These are phyloP conservation scores for Fomitopsis betulina DNA, from an alignment of 1,284 basidiomycete genomes.

Conservation along the genomic window DNA sequence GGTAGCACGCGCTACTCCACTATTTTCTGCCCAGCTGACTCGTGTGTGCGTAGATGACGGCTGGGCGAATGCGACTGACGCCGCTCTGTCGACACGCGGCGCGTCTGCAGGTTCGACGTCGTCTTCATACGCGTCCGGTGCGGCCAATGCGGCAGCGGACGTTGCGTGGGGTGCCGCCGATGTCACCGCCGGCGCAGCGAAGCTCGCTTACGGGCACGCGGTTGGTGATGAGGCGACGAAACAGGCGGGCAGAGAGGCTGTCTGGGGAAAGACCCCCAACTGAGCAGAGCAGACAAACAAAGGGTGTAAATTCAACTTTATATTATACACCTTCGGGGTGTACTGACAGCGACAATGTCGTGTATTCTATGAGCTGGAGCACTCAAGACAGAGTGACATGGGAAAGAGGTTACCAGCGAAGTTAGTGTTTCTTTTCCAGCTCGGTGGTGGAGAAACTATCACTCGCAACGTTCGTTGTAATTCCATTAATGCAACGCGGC, in stretches of 20 bases:
- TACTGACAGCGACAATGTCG: background rate
- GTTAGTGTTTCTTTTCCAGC: too few relatives aligned
- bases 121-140: conserved; percentile 8
- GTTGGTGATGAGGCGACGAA: conserved; percentile 33
- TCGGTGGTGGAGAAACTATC: too few relatives aligned
- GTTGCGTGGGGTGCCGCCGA: conserved; percentile 14
- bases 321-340: background rate
- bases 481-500: too few relatives aligned
- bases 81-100: conserved; percentile 5
- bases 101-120: conserved; percentile 15
- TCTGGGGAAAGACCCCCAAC: conserved; percentile 21
- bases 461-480: too few relatives aligned
- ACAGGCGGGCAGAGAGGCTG: conserved; percentile 27
- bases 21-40: background rate
- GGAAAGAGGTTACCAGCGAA: too few relatives aligned
- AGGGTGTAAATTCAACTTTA: background rate
- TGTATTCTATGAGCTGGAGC: too few relatives aligned
- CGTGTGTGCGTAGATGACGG: conserved; percentile 31
- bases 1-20: conserved; percentile 17
- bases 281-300: background rate
- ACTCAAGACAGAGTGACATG: too few relatives aligned
- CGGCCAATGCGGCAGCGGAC: conserved; percentile 10
- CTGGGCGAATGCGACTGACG: conserved; percentile 33
- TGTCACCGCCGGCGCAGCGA: conserved; percentile 32
- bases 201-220: conserved; percentile 35